A percentile compares a stretch with the other conserved stretches of the same genome.
Conservation (phyloP, 225 moss, liverwort and hornwort genomes). For the Marchantia paleacea region DNA sequence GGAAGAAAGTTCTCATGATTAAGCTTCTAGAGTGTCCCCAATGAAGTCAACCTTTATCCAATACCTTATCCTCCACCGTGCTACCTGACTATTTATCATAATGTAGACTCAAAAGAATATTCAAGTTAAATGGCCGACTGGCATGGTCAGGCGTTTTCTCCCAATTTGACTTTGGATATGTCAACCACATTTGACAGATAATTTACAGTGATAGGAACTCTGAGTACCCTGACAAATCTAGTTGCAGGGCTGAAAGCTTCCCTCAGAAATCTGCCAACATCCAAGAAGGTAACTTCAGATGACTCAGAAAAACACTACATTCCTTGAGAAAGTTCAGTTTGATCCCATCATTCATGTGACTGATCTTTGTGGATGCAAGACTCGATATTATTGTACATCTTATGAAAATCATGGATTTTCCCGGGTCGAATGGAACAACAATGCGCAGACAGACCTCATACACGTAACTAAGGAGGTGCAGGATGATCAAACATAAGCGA, state of each 20-base stretch:
- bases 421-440: background rate
- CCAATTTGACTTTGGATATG: background rate
- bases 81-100: background rate
- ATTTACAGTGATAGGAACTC: background rate
- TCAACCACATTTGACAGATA: background rate
- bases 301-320: background rate
- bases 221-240: background rate
- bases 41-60: background rate
- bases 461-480: background rate
- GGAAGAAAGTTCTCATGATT: too few species aligned
- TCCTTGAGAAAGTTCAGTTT: too few species aligned
- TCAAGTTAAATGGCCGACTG: background rate
- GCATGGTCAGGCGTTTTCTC: background rate
- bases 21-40: too few species aligned
- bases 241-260: background rate
- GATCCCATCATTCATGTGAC: too few species aligned
- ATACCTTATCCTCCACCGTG: background rate
- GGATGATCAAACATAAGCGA: background rate
- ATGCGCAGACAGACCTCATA: background rate
- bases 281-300: background rate
- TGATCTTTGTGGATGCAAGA: background rate
- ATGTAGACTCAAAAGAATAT: background rate
- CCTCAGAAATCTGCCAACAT: background rate
- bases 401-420: background rate
- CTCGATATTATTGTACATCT: background rate